Evolutionary conservation across 1,284 basidiomycete genomes (phyloP), one percentile per base, ranked within the genome.

Genomic region (Schizophyllum commune): DNA sequence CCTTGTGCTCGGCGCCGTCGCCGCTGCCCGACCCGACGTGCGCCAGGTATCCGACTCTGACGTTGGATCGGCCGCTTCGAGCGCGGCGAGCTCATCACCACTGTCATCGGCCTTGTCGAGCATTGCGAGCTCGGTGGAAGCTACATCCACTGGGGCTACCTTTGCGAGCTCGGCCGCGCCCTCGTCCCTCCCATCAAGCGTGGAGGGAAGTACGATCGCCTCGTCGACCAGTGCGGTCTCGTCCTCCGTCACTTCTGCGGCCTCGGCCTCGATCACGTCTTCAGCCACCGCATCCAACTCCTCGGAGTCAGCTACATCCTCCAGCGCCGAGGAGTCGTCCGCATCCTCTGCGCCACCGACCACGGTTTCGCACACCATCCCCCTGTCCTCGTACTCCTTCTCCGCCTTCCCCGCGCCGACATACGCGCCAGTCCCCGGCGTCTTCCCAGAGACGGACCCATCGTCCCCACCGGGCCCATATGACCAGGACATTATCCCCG

Each of bases 361-460:
- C 17, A 47, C 39, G 39, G 17, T 17, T 3, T 47, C 39, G 13
- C 39, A 47, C 17, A 63, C 66, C 3, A 58, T 71, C 54, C 69
- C 73, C n/a, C 68, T 72, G 60, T 64, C 68, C 57, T 57, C 69
- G 19, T 71, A 71, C 61, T 65, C 74, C 7, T 82, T 81, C 69
- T 69, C 74, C 53, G 74, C 77, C 1, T 80, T 78, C 71, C 78
- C 80, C 5, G 70, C 75, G 17, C 79, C 80, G 20, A 73, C 75
- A 5, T 74, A 79, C 63, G 58, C 68, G 8, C 70, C 79, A 9
- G 65, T 77, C 34, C 69, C 73, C 1, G 74, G 74, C 19, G 71
- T 76, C 2, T 80, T 74, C 62, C 76, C 75, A 21, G 68, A 72
- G 17, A 75, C 76, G n/a, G 75, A 81, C 64, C 81, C 81, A 5